phyloP scores from a whole-genome alignment of 208 protist genomes.

The Trichomonas tenax region DNA sequence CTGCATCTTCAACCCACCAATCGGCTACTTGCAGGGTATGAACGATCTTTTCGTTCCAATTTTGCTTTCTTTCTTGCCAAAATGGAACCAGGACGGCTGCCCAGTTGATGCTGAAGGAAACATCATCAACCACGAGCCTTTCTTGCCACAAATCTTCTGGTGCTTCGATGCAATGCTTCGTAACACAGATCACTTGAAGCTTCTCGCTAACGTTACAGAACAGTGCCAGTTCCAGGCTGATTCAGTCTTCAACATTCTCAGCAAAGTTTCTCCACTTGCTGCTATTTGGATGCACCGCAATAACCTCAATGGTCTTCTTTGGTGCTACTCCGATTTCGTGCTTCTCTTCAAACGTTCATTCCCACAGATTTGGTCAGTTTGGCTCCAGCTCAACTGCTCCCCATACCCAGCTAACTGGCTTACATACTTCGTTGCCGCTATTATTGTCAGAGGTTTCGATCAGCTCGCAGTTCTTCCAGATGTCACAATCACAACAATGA shows the following conservation, averaged over 20 bases:
- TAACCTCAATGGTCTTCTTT: not conserved
- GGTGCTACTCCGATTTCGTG: not conserved
- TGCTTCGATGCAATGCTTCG: not conserved
- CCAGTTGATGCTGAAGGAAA: not conserved
- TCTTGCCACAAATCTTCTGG: not conserved
- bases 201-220: not conserved
- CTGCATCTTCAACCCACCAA: not conserved
- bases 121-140: not conserved
- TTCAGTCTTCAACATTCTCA: not conserved
- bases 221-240: not conserved
- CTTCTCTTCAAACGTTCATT: not conserved
- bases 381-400: not conserved
- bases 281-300: not conserved
- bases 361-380: not conserved
- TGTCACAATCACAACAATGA: not conserved
- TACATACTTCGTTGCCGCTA: not conserved
- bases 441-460: not conserved
- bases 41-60: conserved; percentile 1
- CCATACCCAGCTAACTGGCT: not conserved
- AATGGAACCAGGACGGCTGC: not conserved
- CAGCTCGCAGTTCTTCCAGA: not conserved
- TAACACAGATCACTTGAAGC: not conserved
- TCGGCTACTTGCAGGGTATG: not conserved
- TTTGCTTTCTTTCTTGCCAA: not conserved
- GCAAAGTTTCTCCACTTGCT: not conserved